Percentiles rank a stretch among this genome's conserved stretches.
These are phyloP conservation scores for Solanum aculeatissimum DNA, from an alignment of 305 asterid species.

Conservation along the genomic window DNA sequence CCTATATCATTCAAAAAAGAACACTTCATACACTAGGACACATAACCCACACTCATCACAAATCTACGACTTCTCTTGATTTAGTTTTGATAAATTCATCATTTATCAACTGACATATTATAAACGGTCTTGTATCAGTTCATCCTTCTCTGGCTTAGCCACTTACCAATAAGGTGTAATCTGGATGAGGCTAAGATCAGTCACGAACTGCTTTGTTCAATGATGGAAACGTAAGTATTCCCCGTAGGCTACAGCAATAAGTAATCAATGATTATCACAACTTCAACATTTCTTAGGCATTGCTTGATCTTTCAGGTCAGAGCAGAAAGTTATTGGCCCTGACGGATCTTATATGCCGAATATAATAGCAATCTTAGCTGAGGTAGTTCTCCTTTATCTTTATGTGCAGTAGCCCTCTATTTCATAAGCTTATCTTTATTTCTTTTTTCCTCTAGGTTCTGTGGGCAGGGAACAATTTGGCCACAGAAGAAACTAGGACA, in stretches of 20 bases:
- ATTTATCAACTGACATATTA: not conserved
- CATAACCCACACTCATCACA: not conserved
- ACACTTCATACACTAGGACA: not conserved
- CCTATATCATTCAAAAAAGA: not conserved
- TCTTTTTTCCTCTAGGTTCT: not conserved
- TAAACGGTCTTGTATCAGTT: not conserved
- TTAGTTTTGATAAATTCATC: not conserved
- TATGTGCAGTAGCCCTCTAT: not conserved
- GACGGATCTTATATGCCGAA: not conserved
- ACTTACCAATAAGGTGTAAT: not conserved
- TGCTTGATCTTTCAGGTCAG: not conserved
- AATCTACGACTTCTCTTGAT: not conserved
- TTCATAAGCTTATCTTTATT: not conserved
- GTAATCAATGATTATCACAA: not conserved
- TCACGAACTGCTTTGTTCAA: not conserved
- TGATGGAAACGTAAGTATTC: not conserved
- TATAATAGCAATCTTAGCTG: not conserved
- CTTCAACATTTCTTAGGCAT: not conserved
- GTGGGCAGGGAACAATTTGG: not conserved
- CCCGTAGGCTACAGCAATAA: not conserved
- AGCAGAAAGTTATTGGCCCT: not conserved
- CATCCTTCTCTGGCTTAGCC: not conserved
- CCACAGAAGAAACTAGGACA: not conserved
- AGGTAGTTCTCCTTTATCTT: not conserved
- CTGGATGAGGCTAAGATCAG: not conserved